A percentile compares a stretch with the other conserved stretches of the same genome.
Conservation (phyloP, 441 rosid species). For the Erodium chrysanthum region DNA sequence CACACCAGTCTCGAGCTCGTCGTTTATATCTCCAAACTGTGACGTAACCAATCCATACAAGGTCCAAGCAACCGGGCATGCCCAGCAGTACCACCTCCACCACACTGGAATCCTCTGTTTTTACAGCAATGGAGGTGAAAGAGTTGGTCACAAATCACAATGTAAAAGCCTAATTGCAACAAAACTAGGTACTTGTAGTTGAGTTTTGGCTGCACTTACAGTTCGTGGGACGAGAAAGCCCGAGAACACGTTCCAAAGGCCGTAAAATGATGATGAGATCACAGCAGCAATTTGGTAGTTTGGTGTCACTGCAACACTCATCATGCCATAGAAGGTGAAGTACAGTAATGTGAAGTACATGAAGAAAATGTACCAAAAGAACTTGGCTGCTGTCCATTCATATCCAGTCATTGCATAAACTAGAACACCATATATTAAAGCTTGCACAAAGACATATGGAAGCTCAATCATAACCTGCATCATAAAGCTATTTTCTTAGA, state of each 20-base stretch:
- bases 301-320: neutral
- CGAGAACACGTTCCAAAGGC: neutral
- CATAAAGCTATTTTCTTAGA: neutral
- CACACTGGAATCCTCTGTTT: constrained; percentile 42
- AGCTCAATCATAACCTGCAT: constrained; percentile 20
- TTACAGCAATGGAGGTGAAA: neutral
- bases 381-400: neutral
- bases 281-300: neutral
- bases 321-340: neutral
- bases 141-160: too few relatives aligned
- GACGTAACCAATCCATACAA: constrained; percentile 40
- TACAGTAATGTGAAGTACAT: neutral
- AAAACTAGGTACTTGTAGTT: too few relatives aligned
- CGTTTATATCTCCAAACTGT: constrained; percentile 33
- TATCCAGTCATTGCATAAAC: neutral
- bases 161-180: too few relatives aligned
- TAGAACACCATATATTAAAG: neutral
- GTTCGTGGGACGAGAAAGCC: neutral
- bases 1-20: constrained; percentile 14
- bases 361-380: neutral
- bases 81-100: constrained; percentile 64
- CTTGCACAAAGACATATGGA: neutral
- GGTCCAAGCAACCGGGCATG: constrained; percentile 40
- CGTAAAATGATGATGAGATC: neutral
- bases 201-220: neutral